Evolutionary conservation across 495 filamentous ascomycete genomes (phyloP).

Genomic region (Neurospora terricola): DNA sequence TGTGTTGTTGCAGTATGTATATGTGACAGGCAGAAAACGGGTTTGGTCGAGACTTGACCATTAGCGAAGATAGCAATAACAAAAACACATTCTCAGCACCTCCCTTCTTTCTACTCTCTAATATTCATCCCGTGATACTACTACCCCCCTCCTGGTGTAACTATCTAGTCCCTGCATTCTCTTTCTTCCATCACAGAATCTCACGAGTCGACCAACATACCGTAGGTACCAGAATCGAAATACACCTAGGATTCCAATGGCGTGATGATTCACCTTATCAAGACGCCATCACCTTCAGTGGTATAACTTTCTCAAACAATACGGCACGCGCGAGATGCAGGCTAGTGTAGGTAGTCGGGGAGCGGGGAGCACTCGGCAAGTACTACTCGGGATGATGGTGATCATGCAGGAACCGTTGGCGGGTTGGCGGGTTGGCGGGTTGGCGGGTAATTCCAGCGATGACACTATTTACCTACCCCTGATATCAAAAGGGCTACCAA

Average conservation of each 20-base stretch:
- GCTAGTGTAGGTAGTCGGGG: neutral
- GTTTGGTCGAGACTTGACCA: neutral
- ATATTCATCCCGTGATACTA: neutral
- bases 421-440: too few relatives aligned
- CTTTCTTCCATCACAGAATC: neutral
- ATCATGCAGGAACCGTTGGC: neutral
- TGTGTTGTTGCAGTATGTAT: neutral
- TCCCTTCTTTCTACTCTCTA: neutral
- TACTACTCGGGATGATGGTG: neutral
- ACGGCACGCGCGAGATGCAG: too few relatives aligned
- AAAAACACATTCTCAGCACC: neutral
- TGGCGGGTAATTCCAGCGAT: too few relatives aligned
- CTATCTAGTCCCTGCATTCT: neutral
- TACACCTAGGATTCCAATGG: neutral
- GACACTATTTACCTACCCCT: too few relatives aligned
- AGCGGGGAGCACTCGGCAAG: neutral
- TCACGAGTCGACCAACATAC: neutral
- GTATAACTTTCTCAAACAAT: too few relatives aligned
- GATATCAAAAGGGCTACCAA: neutral
- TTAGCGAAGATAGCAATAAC: neutral
- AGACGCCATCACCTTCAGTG: neutral
- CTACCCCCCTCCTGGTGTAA: neutral
- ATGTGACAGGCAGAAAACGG: neutral
- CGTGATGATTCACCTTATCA: neutral
- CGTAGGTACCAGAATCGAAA: neutral